Conservation (phyloP, 345 rosid genomes). For the Cardamine chenopodiifolia region DNA sequence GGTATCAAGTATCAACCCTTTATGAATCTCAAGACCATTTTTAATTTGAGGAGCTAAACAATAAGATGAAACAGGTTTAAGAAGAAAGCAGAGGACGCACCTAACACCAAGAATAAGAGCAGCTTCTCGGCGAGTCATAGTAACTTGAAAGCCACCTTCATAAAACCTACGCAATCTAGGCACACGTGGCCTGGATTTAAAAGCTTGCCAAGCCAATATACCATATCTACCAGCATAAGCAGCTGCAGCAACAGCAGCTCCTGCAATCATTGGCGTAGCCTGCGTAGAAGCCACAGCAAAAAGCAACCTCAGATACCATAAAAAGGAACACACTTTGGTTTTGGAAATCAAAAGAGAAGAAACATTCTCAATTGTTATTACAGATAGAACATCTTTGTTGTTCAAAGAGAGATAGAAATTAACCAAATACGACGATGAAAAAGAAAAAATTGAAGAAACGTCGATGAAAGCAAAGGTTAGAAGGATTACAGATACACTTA, state of each 20-base stretch:
- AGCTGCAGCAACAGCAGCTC: constrained; percentile 79
- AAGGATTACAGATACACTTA: background rate
- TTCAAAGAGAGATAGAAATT: too few relatives aligned
- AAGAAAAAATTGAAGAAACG: background rate
- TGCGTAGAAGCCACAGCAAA: constrained; percentile 29
- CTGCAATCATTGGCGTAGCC: constrained; percentile 68
- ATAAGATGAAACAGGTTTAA: background rate
- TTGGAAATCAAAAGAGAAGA: constrained; percentile 21
- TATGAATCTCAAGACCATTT: background rate
- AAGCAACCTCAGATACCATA: background rate
- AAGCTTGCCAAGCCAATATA: constrained; percentile 87
- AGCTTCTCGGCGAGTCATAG: constrained; percentile 81
- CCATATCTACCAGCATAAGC: constrained; percentile 82
- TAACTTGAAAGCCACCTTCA: constrained; percentile 81
- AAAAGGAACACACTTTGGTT: constrained; percentile 15
- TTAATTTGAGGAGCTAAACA: background rate
- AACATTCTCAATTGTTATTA: constrained; percentile 10
- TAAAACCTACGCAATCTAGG: constrained; percentile 63
- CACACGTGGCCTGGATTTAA: constrained; percentile 70
- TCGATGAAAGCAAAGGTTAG: background rate
- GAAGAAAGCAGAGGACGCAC: constrained; percentile 38
- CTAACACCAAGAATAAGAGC: constrained; percentile 88
- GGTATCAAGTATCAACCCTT: too few relatives aligned
- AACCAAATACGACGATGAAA: too few relatives aligned
- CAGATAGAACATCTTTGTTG: background rate